These are phyloP conservation scores for Sclerotinia nivalis DNA, from an alignment of 2,329 filamentous ascomycete species.

Conservation along the genomic window DNA sequence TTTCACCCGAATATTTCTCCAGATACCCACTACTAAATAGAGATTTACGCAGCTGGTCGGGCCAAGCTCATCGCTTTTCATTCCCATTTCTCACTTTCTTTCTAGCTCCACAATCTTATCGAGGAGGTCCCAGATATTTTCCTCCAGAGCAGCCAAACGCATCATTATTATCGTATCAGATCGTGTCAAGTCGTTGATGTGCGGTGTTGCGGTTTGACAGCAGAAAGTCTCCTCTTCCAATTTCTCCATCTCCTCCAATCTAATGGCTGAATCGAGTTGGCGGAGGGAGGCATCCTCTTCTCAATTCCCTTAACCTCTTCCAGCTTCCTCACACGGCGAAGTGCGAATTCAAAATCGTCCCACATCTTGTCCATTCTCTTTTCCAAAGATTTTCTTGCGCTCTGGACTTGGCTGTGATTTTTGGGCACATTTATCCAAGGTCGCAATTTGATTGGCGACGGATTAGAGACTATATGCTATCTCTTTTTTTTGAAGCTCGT, in stretches of 20 bases:
- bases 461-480: not conserved
- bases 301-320: not conserved
- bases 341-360: not conserved
- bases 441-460: not conserved
- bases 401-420: not conserved
- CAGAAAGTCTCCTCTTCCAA: not conserved
- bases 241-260: not conserved
- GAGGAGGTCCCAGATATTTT: not conserved
- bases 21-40: not conserved
- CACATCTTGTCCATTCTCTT: not conserved
- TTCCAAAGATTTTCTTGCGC: not conserved
- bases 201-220: not conserved
- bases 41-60: not conserved
- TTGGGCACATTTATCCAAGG: not conserved
- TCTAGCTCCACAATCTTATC: not conserved
- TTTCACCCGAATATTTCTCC: not conserved
- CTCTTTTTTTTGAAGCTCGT: not conserved
- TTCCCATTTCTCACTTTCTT: not conserved
- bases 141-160: not conserved
- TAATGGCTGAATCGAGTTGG: not conserved
- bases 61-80: not conserved
- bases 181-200: not conserved
- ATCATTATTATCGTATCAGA: not conserved
- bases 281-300: not conserved
- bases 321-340: not conserved